Evolutionary conservation across 306 rosid genomes (phyloP).

Genomic region (Glycine tomentella): DNA sequence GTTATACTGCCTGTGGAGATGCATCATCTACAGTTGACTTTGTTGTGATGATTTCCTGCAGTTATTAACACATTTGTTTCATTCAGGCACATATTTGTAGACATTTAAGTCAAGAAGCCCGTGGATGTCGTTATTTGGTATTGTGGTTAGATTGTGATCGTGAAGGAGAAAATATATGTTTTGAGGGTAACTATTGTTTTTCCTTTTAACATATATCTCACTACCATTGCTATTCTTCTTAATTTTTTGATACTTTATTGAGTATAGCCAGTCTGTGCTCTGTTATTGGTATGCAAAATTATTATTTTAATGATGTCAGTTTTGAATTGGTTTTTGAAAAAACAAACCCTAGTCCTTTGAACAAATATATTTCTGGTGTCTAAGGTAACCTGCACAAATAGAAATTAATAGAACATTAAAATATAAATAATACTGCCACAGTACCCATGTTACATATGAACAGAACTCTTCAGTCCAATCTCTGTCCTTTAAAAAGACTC

Average conservation of each 20-base stretch:
- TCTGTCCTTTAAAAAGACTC: conserved; percentile 14
- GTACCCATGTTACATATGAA: neutral
- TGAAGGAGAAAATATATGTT: conserved; percentile 97
- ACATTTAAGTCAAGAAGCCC: conserved; percentile 93
- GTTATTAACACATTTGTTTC: conserved; percentile 47
- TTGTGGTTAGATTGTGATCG: conserved; percentile 98
- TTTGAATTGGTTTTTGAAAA: conserved; percentile 38
- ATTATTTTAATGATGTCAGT: conserved; percentile 30
- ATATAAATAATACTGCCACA: conserved; percentile 10
- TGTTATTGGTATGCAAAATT: conserved; percentile 26
- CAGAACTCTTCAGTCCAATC: neutral
- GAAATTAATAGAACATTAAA: conserved; percentile 4
- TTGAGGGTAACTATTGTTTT: conserved; percentile 71
- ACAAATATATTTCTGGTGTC: conserved; percentile 5
- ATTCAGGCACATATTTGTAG: conserved; percentile 84
- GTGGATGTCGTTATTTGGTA: conserved; percentile 81
- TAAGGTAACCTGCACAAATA: conserved; percentile 7
- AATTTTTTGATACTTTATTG: conserved; percentile 25
- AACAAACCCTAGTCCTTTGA: conserved; percentile 22
- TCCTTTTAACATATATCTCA: conserved; percentile 23
- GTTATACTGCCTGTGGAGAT: conserved; percentile 20
- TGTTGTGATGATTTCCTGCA: conserved; percentile 29
- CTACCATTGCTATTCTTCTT: conserved; percentile 28
- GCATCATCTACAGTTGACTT: conserved; percentile 37
- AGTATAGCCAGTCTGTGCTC: conserved; percentile 8